Evolutionary conservation across 306 rosid species (phyloP).

Genomic region (Trifolium repens): DNA sequence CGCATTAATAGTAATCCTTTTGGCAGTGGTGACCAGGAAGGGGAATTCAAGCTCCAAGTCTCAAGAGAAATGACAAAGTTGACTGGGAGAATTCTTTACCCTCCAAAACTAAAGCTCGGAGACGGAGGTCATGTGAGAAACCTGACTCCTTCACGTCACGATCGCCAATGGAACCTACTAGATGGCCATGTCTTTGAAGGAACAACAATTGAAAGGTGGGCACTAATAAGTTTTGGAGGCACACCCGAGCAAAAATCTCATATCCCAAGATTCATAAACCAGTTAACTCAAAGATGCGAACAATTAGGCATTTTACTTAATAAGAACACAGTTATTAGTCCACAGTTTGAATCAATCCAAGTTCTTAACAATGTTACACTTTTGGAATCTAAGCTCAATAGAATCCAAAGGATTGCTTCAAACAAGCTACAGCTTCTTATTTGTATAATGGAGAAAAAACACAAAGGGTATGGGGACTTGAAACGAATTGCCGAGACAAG

Average conservation of each 20-base stretch:
- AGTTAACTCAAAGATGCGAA: constrained; percentile 80
- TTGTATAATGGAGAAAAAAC: constrained; percentile 91
- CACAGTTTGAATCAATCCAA: constrained; percentile 80
- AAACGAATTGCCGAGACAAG: constrained; percentile 95
- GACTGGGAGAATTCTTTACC: constrained; percentile 87
- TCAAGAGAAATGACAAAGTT: constrained; percentile 87
- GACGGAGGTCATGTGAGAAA: constrained; percentile 84
- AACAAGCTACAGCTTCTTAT: constrained; percentile 90
- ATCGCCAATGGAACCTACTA: constrained; percentile 91
- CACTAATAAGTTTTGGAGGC: constrained; percentile 88
- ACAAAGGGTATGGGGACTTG: constrained; percentile 91
- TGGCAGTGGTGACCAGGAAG: constrained; percentile 79
- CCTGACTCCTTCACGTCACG: constrained; percentile 79
- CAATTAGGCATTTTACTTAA: constrained; percentile 87
- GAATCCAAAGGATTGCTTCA: constrained; percentile 65
- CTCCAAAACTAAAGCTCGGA: constrained; percentile 95
- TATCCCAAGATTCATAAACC: constrained; percentile 78
- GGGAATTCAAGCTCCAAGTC: constrained; percentile 81
- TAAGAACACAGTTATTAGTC: constrained; percentile 67
- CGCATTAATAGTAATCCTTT: constrained; percentile 35
- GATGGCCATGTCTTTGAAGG: constrained; percentile 93
- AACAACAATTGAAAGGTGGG: constrained; percentile 88
- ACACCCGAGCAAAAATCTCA: constrained; percentile 73
- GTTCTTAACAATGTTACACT: constrained; percentile 80
- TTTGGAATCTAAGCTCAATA: constrained; percentile 85